Evolutionary conservation across 495 filamentous ascomycete species (phyloP), one percentile per base, ranked within the genome.

Genomic region (Schizothecium vesticola): DNA sequence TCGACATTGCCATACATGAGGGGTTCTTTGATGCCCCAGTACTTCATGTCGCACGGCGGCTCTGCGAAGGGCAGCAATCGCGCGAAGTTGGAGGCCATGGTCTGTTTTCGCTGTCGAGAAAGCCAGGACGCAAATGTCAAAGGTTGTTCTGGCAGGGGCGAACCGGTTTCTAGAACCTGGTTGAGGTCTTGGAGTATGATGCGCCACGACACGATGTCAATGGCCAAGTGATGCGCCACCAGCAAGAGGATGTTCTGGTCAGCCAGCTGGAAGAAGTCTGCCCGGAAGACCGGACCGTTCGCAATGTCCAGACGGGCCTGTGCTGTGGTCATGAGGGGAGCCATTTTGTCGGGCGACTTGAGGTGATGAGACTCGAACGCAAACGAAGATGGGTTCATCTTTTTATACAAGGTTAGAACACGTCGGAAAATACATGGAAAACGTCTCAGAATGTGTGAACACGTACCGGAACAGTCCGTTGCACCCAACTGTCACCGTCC

Each of bases 181-280:
- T 86, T 82, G 56, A 89, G 63, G 56, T 90, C 87, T 59, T 84
- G 76, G 3, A 88, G 70, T 3, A 90, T 85, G 6, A 89, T 82
- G 26, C 85, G 79, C 87, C 86, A 89, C 0, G 87, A 90, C 3
- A 89, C 86, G 58, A 87, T 80, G 67, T 90, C 87, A 25, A 87
- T 78, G 10, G 86, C 82, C 10, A 88, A 64, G 66, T 88, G 86
- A 67, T 89, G 86, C 10, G 80, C 86, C 29, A 81, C 78, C 75
- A 90, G 77, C 8, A 83, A 87, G 21, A 88, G 3, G 59, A 70
- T 61, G 64, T 36, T 65, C 78, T 75, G 71, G 8, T 74, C 75
- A 6, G 69, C 56, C 12, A 80, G 63, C 1, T 80, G 59, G 66
- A 89, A 83, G 1, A 83, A 26, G 66, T 81, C 76, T 4, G 73